Percentiles rank a stretch among this genome's conserved stretches.
Conservation (phyloP, 306 rosid genomes). For the Abrus pulchellus region DNA sequence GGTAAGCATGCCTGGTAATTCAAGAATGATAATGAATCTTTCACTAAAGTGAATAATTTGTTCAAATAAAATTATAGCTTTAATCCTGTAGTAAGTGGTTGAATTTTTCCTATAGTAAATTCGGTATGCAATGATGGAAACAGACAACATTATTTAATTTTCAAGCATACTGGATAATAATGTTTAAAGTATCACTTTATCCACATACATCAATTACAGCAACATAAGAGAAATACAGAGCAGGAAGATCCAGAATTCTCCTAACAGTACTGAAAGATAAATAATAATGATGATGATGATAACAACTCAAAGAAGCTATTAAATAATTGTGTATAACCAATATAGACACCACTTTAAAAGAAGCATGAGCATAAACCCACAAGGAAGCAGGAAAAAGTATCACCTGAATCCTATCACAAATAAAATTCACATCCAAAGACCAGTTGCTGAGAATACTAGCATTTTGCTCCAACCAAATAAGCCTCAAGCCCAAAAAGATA, state of each 20-base stretch:
- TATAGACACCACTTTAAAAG: neutral
- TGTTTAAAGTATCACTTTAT: neutral
- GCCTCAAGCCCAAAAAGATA: neutral
- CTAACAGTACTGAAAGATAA: neutral
- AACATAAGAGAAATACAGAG: neutral
- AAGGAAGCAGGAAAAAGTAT: conserved; percentile 1
- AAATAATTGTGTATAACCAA: neutral
- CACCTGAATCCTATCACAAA: neutral
- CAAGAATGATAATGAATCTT: neutral
- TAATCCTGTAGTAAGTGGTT: neutral
- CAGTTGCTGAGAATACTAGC: neutral
- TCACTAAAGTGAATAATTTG: conserved; percentile 24
- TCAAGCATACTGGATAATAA: neutral
- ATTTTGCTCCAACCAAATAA: neutral
- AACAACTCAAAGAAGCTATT: neutral
- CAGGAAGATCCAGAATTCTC: conserved; percentile 9
- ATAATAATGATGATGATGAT: neutral
- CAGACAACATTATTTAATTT: neutral
- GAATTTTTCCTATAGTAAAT: neutral
- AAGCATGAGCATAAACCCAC: neutral
- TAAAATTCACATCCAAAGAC: neutral
- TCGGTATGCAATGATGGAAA: neutral
- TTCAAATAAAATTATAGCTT: neutral
- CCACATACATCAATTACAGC: conserved; percentile 1
- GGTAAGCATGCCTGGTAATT: neutral